These are phyloP conservation scores for Erodium maritimum DNA, from an alignment of 345 rosid genomes.

Conservation along the genomic window DNA sequence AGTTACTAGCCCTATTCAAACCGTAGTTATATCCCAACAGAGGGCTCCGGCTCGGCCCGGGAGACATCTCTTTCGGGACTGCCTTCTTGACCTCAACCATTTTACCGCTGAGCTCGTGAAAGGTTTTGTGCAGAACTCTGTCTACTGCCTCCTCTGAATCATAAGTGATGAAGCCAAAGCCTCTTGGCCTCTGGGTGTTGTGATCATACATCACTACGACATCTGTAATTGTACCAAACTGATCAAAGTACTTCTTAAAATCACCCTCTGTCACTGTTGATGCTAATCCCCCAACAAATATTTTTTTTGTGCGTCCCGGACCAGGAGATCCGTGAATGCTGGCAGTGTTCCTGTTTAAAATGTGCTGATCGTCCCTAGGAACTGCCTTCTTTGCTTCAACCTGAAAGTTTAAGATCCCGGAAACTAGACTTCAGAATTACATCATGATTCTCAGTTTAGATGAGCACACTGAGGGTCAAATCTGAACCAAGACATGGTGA, in stretches of 20 bases:
- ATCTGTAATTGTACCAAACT: conserved; percentile 73
- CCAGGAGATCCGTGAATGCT: conserved; percentile 53
- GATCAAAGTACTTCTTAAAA: conserved; percentile 78
- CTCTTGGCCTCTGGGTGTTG: conserved; percentile 93
- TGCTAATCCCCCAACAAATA: conserved; percentile 89
- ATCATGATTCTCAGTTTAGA: conserved; percentile 3
- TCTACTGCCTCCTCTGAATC: conserved; percentile 92
- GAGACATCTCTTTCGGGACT: conserved; percentile 79
- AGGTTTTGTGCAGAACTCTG: conserved; percentile 69
- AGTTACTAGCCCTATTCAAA: conserved; percentile 47
- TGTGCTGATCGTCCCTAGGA: conserved; percentile 78
- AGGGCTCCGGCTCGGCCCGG: conserved; percentile 60
- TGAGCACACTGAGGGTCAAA: conserved; percentile 4
- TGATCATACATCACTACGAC: conserved; percentile 99
- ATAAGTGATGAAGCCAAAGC: no score
- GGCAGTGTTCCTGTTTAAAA: conserved; percentile 37
- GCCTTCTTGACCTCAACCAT: conserved; percentile 99
- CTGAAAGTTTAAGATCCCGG: conserved; percentile 27
- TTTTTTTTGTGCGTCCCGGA: conserved; percentile 59
- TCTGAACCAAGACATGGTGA: not conserved
- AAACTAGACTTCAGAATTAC: conserved; percentile 9
- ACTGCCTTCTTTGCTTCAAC: conserved; percentile 98
- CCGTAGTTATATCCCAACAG: conserved; percentile 55
- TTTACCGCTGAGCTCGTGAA: conserved; percentile 93
- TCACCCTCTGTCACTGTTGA: conserved; percentile 54